phyloP scores from a whole-genome alignment of 805 yeast genomes.

The Candida krabiensis region DNA sequence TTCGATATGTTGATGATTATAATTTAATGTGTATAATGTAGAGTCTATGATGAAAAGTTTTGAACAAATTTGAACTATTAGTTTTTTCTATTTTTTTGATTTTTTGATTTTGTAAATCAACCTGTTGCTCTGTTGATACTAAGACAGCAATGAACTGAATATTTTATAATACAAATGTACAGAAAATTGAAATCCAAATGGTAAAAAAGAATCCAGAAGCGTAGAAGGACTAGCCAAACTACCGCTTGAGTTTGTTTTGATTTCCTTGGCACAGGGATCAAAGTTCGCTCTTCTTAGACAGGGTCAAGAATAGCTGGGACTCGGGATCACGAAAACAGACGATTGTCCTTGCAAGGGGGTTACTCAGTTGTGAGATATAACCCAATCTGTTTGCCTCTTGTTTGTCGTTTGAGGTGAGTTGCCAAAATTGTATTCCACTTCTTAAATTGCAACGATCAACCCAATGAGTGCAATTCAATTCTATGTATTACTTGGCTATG shows the following conservation, averaged over 20 bases:
- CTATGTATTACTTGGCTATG: conserved; percentile 8
- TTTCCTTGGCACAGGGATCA: background rate
- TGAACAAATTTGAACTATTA: too few species aligned
- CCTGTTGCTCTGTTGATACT: conserved; percentile 4
- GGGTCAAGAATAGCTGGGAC: background rate
- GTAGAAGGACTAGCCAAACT: background rate
- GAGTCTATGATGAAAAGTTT: conserved; percentile 9
- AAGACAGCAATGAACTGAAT: conserved; percentile 3
- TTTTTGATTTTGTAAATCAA: conserved; percentile 9
- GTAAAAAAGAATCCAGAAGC: background rate
- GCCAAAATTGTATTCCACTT: conserved; percentile 4
- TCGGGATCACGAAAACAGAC: conserved; percentile 8
- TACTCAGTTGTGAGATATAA: background rate
- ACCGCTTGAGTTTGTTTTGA: background rate
- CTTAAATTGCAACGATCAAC: conserved; percentile 30
- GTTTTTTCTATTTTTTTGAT: conserved; percentile 10
- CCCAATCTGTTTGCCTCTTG: too few species aligned
- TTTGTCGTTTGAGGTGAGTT: conserved; percentile 5
- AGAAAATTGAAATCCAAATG: conserved; percentile 5
- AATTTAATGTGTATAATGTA: conserved; percentile 8
- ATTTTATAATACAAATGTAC: conserved; percentile 17
- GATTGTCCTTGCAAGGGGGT: conserved; percentile 9
- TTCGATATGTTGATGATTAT: conserved; percentile 11
- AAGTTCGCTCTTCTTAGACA: background rate
- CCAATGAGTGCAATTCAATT: conserved; percentile 29